These are phyloP conservation scores for Durio zibethinus DNA, from an alignment of 345 rosid species.

Conservation along the genomic window DNA sequence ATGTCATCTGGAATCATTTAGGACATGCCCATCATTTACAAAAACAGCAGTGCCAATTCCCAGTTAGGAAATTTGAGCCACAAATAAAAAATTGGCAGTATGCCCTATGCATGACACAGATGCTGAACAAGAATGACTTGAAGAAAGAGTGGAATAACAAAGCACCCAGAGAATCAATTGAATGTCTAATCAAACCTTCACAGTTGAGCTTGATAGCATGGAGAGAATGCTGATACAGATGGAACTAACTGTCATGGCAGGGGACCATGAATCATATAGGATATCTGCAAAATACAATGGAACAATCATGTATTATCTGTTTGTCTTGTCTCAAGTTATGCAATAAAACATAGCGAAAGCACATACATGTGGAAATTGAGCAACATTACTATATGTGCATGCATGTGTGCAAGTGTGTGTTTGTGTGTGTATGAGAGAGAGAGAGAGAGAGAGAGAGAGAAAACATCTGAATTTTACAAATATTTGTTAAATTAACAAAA, in stretches of 20 bases:
- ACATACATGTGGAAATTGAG: not conserved
- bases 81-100: not conserved
- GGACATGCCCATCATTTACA: not conserved
- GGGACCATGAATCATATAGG: conserved; percentile 97
- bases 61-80: not conserved
- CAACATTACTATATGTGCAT: not conserved
- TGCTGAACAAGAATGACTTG: not conserved
- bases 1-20: conserved; percentile 1
- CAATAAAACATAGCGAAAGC: not conserved
- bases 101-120: not conserved
- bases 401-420: not conserved
- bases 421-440: not conserved
- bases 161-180: not conserved
- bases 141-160: not conserved
- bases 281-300: conserved; percentile 54
- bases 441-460: not conserved
- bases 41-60: not conserved
- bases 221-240: conserved; percentile 97
- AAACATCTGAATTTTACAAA: not conserved
- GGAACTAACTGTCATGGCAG: conserved; percentile 96
- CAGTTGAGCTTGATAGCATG: conserved; percentile 96
- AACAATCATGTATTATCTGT: conserved; percentile 10
- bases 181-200: conserved; percentile 49
- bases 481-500: not conserved
- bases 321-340: conserved; percentile 11